Percentiles rank a stretch among this genome's conserved stretches.
Evolutionary conservation across 2,329 filamentous ascomycete genomes (phyloP).

Genomic region (Fusarium sp.): DNA sequence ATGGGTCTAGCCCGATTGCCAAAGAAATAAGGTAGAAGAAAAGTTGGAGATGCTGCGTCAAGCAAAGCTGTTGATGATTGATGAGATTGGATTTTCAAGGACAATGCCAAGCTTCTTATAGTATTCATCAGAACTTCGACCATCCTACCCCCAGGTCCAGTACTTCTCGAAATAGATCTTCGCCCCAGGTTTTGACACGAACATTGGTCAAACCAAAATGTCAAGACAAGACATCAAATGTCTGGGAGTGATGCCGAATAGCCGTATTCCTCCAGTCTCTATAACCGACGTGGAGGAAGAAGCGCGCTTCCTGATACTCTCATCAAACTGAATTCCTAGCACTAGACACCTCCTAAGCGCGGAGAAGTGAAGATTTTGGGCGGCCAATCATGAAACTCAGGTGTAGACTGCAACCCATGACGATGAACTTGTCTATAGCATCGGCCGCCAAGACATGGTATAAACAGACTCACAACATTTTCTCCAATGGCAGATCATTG

Average conservation of each 20-base stretch:
- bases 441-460: background rate
- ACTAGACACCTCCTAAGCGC: background rate
- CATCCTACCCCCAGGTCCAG: background rate
- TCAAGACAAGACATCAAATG: constrained; percentile 9
- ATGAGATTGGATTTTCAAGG: background rate
- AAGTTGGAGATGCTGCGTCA: constrained; percentile 18
- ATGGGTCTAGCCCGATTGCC: constrained; percentile 21
- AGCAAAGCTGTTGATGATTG: constrained; percentile 30
- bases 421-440: background rate
- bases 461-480: background rate
- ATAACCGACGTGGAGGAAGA: constrained; percentile 1
- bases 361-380: background rate
- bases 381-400: constrained; percentile 13
- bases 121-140: background rate
- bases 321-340: background rate
- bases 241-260: constrained; percentile 23
- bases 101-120: constrained; percentile 18
- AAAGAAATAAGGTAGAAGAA: background rate
- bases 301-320: background rate
- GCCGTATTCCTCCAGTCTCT: constrained; percentile 2
- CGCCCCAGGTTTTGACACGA: background rate
- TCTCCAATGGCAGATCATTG: background rate
- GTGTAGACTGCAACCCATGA: background rate
- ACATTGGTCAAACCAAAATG: constrained; percentile 10
- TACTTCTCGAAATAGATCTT: background rate